Base-by-base conservation (phyloP, 345 rosid genomes). In the Pistacia vera region DNA sequence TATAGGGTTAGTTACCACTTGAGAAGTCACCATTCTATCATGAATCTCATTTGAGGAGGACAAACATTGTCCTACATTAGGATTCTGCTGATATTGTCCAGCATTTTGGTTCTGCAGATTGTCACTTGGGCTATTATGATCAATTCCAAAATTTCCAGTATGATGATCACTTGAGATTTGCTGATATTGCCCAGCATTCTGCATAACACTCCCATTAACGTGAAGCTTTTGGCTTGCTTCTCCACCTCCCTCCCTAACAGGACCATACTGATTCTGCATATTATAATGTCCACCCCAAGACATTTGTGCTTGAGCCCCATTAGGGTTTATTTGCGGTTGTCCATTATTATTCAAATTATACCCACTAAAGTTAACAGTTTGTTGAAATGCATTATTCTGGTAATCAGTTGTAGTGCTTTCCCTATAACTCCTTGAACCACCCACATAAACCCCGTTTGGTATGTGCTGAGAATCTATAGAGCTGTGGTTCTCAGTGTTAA, bases 391-490 rank as follows among this genome's bases (percentile, higher is more conserved):
- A 54, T 71, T 62, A 28, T 63, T 54, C 70, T 75, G 78, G 51
- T 56, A 62, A 11, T 57, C 76, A 71, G 74, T 80, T 66, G 20
- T 63, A 38, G 57, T 41, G 72, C 17, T 77, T 76, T 66, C 79
- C 25, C 57, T 63, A 49, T 62, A 68, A 28, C 66, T 74, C 8
- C 18, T 22, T 5, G 76, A 49, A 66, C 54, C 77, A 68, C 41
- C 58, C 20, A 11, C 55, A 25, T 36, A 16, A 58, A 38, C 46
- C 71, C 78, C 79, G 71, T 30, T 71, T 25, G 80, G 36, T 46
- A 75, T 78, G 60, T 74, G 78, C 63, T 22, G 57, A 59, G 66
- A 30, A 9, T 62, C 79, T 14, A 46, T 2, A 78, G 78, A 73
- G 75, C 76, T 83, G 68, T 70, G 67, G 68, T 44, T 58, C 66